Evolutionary conservation across 495 filamentous ascomycete genomes (phyloP).

Genomic region (Xylaria telfairii): DNA sequence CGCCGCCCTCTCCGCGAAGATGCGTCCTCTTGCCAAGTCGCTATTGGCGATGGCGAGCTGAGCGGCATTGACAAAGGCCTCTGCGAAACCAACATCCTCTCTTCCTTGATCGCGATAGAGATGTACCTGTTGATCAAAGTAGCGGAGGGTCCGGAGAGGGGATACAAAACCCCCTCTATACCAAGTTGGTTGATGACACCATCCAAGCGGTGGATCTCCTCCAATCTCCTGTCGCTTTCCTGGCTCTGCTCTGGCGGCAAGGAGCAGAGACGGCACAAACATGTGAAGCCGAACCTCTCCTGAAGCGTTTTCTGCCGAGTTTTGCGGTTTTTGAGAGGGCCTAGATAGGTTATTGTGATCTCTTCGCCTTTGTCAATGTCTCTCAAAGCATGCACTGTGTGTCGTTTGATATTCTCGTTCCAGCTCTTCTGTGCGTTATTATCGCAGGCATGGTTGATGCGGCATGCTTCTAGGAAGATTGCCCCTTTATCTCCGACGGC

Average conservation of each 20-base stretch:
- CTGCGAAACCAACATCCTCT: constrained; percentile 30
- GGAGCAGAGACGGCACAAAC: constrained; percentile 42
- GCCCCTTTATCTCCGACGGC: constrained; percentile 22
- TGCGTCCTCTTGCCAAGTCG: constrained; percentile 43
- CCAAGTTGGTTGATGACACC: constrained; percentile 27
- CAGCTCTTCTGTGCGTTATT: constrained; percentile 44
- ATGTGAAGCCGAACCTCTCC: constrained; percentile 43
- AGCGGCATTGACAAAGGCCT: constrained; percentile 39
- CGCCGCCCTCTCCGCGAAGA: constrained; percentile 43
- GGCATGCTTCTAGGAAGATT: constrained; percentile 42
- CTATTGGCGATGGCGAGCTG: constrained; percentile 43
- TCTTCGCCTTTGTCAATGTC: constrained; percentile 45
- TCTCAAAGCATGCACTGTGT: constrained; percentile 42
- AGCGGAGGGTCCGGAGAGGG: constrained; percentile 28
- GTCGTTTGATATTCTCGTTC: constrained; percentile 37
- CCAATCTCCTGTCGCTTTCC: constrained; percentile 34
- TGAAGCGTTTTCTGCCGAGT: constrained; percentile 33
- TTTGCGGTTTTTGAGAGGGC: constrained; percentile 23
- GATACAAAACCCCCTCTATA: constrained; percentile 6
- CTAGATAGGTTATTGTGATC: constrained; percentile 46
- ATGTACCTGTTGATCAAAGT: constrained; percentile 27
- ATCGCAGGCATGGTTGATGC: constrained; percentile 49
- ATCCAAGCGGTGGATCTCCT: constrained; percentile 26
- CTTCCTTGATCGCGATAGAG: constrained; percentile 30
- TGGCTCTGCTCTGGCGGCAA: constrained; percentile 35